Base-by-base conservation (phyloP, 257 asterid species). In the Gardenia jasminoides region DNA sequence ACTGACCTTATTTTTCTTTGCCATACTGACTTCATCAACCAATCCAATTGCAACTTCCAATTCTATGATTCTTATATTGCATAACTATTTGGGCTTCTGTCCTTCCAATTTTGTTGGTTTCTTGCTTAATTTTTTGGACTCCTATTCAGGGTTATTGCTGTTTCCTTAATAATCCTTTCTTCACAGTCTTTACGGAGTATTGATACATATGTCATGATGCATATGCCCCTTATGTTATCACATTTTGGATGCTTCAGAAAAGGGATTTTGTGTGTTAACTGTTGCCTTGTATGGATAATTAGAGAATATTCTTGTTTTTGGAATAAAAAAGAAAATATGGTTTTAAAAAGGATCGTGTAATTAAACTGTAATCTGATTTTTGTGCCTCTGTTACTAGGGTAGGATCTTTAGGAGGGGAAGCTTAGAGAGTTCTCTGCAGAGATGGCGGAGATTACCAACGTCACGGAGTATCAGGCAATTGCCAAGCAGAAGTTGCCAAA, bases 401-500 rank as follows among this genome's bases (percentile, higher is more conserved):
- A 80, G 76, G 73, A 44, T 78, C 41, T 78, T 78, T 74, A 62
- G 48, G 67, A 75, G 75, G 82, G 76, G 85, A 77, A 56, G 73
- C 74, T 75, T 62, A 70, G 77, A 72, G 13, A 54, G 74, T 46
- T 76, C n/a, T 54, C 79, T 17, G n/a, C 15, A 73, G 72, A 83
- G 85, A 94, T 94, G 98, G 62, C 9, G 62, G 96, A 67, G 62
- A 43, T 94, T 22, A 92, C 98, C 76, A 94, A 94, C 80, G 98
- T 94, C 39, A 84, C 50, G 52, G 98, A 94, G 85, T 92, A 92
- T 79, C 91, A 94, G 88, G 97, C 94, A 22, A 84, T 92, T 75
- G 98, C 98, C 84, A 94, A 92, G 91, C 85, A 87, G 48, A 94
- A 92, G 82, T 82, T 94, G 90, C 96, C 98, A 3, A 94, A 94